Evolutionary conservation across 306 rosid genomes (phyloP), one percentile per base, ranked within the genome.

Genomic region (Trifolium subterraneum): DNA sequence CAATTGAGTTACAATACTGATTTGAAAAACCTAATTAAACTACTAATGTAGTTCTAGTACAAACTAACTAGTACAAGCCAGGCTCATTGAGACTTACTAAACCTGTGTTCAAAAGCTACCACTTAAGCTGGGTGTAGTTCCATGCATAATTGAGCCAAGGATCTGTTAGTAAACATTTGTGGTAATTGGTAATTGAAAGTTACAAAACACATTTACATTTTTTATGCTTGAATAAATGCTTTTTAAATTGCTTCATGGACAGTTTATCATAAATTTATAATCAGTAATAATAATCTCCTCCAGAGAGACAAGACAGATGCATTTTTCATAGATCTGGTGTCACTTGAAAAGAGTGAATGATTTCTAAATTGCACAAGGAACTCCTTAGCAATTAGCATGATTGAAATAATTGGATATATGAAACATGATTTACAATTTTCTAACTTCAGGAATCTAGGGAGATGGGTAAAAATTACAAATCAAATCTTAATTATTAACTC

Each of bases 11-110:
- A 8, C 38, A 12, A 50, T 48, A 36, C 72, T 51, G 55, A 73
- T 66, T 36, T 72, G 36, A 19, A 25, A 79, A 5, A 33, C 39
- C 20, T 62, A 25, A 52, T 51, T 64, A 38, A 61, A 47, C 69
- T 44, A 19, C 31, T 13, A 52, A 62, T 42, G 18, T 42, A 41
- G 51, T 59, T 51, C 35, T 71, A 39, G 38, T 39, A 36, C 22
- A 78, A 61, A 18, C 27, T 45, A 45, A 68, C 27, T 45, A 45
- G 36, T 14, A 54, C 54, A 42, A 56, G 60, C 60, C 39, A 42
- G 47, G 23, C 59, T 15, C 61, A 41, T 7, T 76, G n/a, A 55
- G 54, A 52, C 64, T 50, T 63, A 10, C 71, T 20, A 48, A 63
- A 20, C 56, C 25, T 50, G 20, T 31, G 65, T 60, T 13, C 36